Conservation (phyloP, 2,329 filamentous ascomycete species). For the Apiospora rasikravindrae region DNA sequence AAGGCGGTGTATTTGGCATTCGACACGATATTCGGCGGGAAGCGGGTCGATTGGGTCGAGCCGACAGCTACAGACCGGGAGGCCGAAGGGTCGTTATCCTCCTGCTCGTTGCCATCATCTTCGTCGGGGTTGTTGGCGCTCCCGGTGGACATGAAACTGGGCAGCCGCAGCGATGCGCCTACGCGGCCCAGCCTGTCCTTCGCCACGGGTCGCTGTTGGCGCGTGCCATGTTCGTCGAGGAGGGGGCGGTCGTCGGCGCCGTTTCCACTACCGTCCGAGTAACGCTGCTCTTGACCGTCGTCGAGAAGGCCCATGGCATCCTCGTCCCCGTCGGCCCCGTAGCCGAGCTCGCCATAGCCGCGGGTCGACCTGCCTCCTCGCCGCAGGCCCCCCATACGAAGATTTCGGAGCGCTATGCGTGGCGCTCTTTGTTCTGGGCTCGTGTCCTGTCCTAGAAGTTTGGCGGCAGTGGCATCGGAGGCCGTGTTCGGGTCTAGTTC, state of each 20-base stretch:
- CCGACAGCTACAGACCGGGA: constrained; percentile 80
- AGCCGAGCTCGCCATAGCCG: constrained; percentile 66
- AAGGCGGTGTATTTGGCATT: constrained; percentile 98
- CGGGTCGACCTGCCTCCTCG: constrained; percentile 59
- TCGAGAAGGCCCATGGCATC: constrained; percentile 72
- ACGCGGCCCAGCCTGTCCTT: constrained; percentile 52
- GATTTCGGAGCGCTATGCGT: constrained; percentile 72
- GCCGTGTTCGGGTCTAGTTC: constrained; percentile 71
- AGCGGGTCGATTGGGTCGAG: constrained; percentile 72
- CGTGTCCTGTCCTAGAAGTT: constrained; percentile 57
- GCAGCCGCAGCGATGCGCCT: constrained; percentile 64
- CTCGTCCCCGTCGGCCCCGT: constrained; percentile 62
- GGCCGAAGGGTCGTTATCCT: constrained; percentile 68
- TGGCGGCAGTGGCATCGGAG: constrained; percentile 42
- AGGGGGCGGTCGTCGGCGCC: constrained; percentile 78
- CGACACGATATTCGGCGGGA: constrained; percentile 89
- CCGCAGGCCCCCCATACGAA: constrained; percentile 70
- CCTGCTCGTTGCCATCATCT: constrained; percentile 54
- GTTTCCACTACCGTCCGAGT: constrained; percentile 64
- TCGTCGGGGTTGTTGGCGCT: constrained; percentile 45
- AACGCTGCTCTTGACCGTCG: constrained; percentile 59
- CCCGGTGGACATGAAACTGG: constrained; percentile 66
- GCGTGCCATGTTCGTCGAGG: constrained; percentile 52
- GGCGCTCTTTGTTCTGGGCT: constrained; percentile 52
- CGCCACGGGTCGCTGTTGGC: constrained; percentile 44